Conservation (phyloP, 106 monocot genomes). For the Triglochin maritima region DNA sequence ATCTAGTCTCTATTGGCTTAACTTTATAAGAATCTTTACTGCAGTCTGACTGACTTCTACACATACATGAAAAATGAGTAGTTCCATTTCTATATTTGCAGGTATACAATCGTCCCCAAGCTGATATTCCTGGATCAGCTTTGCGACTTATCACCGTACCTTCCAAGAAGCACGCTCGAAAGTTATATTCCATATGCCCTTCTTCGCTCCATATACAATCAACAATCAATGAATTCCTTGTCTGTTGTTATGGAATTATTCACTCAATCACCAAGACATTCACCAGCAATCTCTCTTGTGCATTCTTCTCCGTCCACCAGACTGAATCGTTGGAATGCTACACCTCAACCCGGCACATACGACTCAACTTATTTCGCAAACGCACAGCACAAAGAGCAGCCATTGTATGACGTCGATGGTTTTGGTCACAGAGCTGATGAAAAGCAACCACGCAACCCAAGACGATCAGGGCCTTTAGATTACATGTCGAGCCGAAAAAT, state of each 20-base stretch:
- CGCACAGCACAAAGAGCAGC: slow-evolving; percentile 25
- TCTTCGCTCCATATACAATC: slow-evolving; percentile 59
- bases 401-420: slow-evolving; percentile 35
- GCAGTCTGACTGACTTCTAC: too few relatives aligned
- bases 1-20: too few relatives aligned
- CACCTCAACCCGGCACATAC: slow-evolving; percentile 22
- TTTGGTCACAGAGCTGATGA: slow-evolving; percentile 13
- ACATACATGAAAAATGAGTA: too few relatives aligned
- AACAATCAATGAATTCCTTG: slow-evolving; percentile 39
- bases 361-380: slow-evolving; percentile 28
- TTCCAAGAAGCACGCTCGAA: slow-evolving; percentile 90
- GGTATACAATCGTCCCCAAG: slow-evolving; percentile 61
- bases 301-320: slow-evolving; percentile 72
- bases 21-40: too few relatives aligned
- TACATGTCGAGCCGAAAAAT: slow-evolving; percentile 56
- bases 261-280: slow-evolving; percentile 58
- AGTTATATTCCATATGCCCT: slow-evolving; percentile 75
- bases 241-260: slow-evolving; percentile 25
- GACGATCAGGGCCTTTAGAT: slow-evolving; percentile 67
- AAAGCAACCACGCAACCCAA: slow-evolving; percentile 25
- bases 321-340: slow-evolving; percentile 29
- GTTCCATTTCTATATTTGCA: slow-evolving; percentile 14
- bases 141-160: slow-evolving; percentile 64
- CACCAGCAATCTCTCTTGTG: slow-evolving; percentile 57
- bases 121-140: slow-evolving; percentile 90